phyloP scores from a whole-genome alignment of 805 yeast genomes.

The Sporopachydermia lactativora region DNA sequence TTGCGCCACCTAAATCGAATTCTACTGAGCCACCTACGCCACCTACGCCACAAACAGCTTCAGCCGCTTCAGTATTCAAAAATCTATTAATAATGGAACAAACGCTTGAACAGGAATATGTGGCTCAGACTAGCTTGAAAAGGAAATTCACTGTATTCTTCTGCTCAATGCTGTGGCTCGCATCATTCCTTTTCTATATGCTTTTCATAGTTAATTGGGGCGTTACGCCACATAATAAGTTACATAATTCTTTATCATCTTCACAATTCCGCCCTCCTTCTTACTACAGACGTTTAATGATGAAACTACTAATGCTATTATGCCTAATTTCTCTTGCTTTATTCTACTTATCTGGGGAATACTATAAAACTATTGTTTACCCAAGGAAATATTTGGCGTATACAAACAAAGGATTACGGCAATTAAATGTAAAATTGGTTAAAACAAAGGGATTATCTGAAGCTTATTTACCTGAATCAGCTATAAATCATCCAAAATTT shows the following conservation, averaged over 20 bases:
- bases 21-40: too few species aligned
- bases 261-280: conserved; percentile 27
- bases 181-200: conserved; percentile 26
- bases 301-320: conserved; percentile 44
- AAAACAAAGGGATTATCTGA: conserved; percentile 27
- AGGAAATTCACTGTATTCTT: conserved; percentile 26
- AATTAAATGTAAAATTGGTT: conserved; percentile 65
- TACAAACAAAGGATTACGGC: conserved; percentile 84
- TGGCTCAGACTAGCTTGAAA: not conserved
- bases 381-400: conserved; percentile 68
- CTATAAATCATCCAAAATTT: conserved; percentile 20
- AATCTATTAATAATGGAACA: not conserved
- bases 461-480: conserved; percentile 3
- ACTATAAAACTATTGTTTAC: conserved; percentile 65
- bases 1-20: too few species aligned
- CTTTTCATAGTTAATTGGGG: conserved; percentile 13
- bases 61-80: not conserved
- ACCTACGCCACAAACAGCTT: too few species aligned
- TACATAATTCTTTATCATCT: conserved; percentile 9
- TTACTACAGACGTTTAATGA: conserved; percentile 23
- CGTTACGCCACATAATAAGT: not conserved
- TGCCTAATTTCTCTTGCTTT: conserved; percentile 54
- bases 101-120: conserved; percentile 1
- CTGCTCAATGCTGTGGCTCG: conserved; percentile 26
- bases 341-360: conserved; percentile 83